Evolutionary conservation across 139 green algal genomes (phyloP).

Genomic region (Closterium sp.): DNA sequence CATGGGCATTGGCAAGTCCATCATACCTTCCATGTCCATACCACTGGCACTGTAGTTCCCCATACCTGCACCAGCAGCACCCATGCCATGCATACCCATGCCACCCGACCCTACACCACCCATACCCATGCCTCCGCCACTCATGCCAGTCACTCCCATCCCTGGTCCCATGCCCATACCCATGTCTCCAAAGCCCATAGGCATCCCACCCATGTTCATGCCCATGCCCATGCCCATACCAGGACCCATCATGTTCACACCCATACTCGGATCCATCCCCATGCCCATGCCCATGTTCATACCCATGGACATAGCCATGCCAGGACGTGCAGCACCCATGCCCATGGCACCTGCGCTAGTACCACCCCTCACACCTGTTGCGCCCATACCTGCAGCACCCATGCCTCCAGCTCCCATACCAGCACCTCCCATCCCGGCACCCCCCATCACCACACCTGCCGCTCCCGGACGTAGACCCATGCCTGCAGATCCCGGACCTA

Average conservation of each 20-base stretch:
- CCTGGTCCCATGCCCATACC: not conserved
- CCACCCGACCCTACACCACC: not conserved
- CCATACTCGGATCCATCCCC: not conserved
- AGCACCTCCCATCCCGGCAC: too few species aligned
- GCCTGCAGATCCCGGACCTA: not conserved
- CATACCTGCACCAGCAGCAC: not conserved
- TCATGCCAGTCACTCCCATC: not conserved
- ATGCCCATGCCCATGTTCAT: not conserved
- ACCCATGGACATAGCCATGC: too few species aligned
- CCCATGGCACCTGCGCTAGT: not conserved
- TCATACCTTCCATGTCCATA: not conserved
- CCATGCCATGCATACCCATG: not conserved
- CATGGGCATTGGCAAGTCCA: not conserved
- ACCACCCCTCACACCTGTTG: too few species aligned
- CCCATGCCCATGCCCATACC: not conserved
- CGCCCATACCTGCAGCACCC: not conserved
- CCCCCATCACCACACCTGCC: not conserved
- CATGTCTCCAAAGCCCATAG: not conserved
- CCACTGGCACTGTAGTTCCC: not conserved
- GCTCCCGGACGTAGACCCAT: not conserved
- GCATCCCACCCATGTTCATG: not conserved
- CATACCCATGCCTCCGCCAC: not conserved
- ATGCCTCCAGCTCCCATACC: not conserved
- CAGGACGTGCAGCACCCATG: not conserved
- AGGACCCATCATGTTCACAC: not conserved